Conservation (phyloP, 1,284 basidiomycete species). For the Sporisorium scitamineum region DNA sequence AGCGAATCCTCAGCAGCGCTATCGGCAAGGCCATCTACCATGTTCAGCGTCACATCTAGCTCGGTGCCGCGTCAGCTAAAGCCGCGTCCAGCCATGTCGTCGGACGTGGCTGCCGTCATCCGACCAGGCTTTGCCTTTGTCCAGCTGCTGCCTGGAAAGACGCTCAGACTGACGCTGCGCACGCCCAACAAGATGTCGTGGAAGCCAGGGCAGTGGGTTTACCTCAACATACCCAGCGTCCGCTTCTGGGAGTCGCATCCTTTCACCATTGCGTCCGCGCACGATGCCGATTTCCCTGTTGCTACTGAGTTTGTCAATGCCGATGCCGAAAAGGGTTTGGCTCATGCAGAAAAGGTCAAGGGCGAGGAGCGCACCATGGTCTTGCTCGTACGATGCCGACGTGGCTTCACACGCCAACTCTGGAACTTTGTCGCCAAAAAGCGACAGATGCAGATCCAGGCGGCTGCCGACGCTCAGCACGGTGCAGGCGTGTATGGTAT, state of each 20-base stretch:
- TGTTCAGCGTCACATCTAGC: conserved; percentile 28
- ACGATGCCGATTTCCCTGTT: conserved; percentile 71
- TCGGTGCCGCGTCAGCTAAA: conserved; percentile 23
- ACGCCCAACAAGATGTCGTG: conserved; percentile 74
- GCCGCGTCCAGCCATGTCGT: conserved; percentile 58
- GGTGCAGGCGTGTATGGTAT: conserved; percentile 30
- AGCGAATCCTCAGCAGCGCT: conserved; percentile 26
- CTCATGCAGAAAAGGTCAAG: conserved; percentile 67
- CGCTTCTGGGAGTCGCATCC: conserved; percentile 81
- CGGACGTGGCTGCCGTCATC: conserved; percentile 61
- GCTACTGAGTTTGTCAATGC: conserved; percentile 52
- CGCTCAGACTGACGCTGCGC: conserved; percentile 79
- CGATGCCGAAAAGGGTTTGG: conserved; percentile 42
- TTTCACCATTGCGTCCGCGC: conserved; percentile 81
- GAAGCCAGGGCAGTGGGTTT: conserved; percentile 83
- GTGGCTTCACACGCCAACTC: conserved; percentile 81
- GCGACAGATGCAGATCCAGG: conserved; percentile 55
- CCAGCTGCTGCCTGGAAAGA: conserved; percentile 82
- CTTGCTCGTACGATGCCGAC: conserved; percentile 80
- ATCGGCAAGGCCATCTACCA: conserved; percentile 35
- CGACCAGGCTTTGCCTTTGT: conserved; percentile 78
- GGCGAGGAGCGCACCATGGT: conserved; percentile 74
- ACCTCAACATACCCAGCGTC: conserved; percentile 79
- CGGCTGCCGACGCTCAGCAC: conserved; percentile 51
- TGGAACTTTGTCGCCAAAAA: conserved; percentile 73